Evolutionary conservation across 345 rosid species (phyloP).

Genomic region (Nasturtium officinale): DNA sequence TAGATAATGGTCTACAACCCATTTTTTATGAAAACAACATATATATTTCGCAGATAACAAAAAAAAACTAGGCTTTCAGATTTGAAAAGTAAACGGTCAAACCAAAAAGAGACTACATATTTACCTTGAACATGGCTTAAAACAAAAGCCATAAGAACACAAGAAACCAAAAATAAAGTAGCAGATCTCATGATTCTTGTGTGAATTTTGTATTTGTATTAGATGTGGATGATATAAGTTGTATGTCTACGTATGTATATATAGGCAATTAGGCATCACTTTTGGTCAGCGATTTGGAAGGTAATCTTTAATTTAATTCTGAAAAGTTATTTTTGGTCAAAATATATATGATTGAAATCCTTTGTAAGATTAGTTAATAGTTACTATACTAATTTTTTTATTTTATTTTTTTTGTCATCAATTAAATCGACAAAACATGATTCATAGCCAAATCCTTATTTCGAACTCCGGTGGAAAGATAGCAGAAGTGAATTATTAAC

Average conservation of each 20-base stretch:
- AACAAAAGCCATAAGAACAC: slow-evolving; percentile 8
- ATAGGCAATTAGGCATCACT: neutral
- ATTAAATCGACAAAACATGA: no score
- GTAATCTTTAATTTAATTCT: neutral
- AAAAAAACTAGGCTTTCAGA: neutral
- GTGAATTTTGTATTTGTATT: neutral
- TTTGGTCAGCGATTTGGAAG: neutral
- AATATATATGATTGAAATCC: neutral
- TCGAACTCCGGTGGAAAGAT: no score
- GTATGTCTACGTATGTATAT: neutral
- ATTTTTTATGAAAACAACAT: neutral
- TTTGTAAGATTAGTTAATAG: neutral
- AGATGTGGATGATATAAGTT: neutral
- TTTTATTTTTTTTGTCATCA: no score
- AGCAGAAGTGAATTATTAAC: no score
- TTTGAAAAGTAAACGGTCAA: neutral
- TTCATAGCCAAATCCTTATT: no score
- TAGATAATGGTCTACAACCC: neutral
- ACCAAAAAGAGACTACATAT: neutral
- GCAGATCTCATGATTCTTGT: slow-evolving; percentile 22
- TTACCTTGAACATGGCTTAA: slow-evolving; percentile 23
- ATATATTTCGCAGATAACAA: neutral
- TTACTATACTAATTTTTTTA: no score
- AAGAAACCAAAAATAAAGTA: slow-evolving; percentile 19
- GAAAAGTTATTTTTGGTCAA: neutral